These are phyloP conservation scores for Xylaria sp. DNA, from an alignment of 2,329 filamentous ascomycete genomes.

Conservation along the genomic window DNA sequence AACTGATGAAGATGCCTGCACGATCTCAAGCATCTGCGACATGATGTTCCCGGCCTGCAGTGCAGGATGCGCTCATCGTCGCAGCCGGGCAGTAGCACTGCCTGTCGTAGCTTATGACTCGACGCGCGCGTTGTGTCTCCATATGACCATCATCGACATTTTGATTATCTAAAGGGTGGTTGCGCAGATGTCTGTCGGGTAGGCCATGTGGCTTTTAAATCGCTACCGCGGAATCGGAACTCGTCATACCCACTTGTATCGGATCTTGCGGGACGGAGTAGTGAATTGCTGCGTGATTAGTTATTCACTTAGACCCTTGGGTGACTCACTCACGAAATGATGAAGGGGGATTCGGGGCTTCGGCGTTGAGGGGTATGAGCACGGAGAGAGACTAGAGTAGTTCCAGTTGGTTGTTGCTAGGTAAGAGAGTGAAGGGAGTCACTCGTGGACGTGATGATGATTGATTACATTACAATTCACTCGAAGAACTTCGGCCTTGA, in stretches of 20 bases:
- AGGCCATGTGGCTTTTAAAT: constrained; percentile 22
- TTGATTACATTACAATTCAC: constrained; percentile 16
- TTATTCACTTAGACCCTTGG: not conserved
- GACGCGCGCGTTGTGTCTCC: constrained; percentile 23
- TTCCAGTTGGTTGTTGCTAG: constrained; percentile 14
- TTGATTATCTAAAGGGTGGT: not conserved
- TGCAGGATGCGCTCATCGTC: constrained; percentile 22
- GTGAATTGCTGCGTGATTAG: constrained; percentile 1
- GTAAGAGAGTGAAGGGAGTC: not conserved
- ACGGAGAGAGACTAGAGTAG: constrained; percentile 11
- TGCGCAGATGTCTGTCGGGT: not conserved
- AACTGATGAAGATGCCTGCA: constrained; percentile 27
- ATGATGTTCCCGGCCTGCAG: constrained; percentile 18
- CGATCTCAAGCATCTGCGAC: constrained; percentile 33
- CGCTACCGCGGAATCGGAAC: constrained; percentile 23
- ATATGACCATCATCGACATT: not conserved
- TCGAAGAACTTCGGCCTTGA: constrained; percentile 21
- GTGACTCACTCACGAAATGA: constrained; percentile 32
- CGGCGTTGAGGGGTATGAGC: constrained; percentile 12
- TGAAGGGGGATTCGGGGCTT: constrained; percentile 23
- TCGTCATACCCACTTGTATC: constrained; percentile 10
- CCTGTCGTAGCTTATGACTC: constrained; percentile 23
- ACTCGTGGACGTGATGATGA: constrained; percentile 2
- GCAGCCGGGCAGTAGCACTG: constrained; percentile 19
- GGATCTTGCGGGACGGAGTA: constrained; percentile 23